Conservation (phyloP, 2,329 filamentous ascomycete species). For the Cladophialophora yegresii region DNA sequence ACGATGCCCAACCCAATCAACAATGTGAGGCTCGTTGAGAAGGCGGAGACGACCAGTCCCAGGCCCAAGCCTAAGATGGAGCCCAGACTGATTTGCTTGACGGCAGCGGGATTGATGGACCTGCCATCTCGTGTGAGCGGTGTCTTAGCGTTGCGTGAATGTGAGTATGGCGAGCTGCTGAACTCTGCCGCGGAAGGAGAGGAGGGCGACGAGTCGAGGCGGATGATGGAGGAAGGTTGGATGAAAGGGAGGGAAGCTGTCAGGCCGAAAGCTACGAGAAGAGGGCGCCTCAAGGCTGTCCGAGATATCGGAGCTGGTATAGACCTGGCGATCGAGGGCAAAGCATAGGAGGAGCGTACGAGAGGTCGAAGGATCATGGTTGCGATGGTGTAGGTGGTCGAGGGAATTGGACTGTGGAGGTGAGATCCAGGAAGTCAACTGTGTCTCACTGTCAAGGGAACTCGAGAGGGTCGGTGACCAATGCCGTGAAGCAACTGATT, state of each 20-base stretch:
- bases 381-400: background rate
- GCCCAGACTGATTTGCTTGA: constrained; percentile 50
- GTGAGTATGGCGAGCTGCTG: constrained; percentile 29
- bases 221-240: constrained; percentile 19
- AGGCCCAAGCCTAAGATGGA: constrained; percentile 49
- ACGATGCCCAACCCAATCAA: constrained; percentile 49
- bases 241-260: constrained; percentile 32
- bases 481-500: background rate
- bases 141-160: constrained; percentile 33
- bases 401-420: background rate
- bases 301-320: constrained; percentile 16
- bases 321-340: constrained; percentile 19
- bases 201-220: constrained; percentile 29
- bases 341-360: constrained; percentile 23
- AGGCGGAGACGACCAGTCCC: constrained; percentile 48
- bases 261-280: constrained; percentile 33
- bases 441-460: background rate
- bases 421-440: background rate
- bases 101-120: constrained; percentile 37
- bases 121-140: constrained; percentile 33
- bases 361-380: constrained; percentile 32
- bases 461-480: background rate
- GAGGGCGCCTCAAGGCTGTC: constrained; percentile 24
- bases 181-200: constrained; percentile 22
- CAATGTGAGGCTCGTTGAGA: constrained; percentile 49